Evolutionary conservation across 352 stramenopile species (phyloP), one percentile per base, ranked within the genome.

Genomic region (Thraustotheca clavata): DNA sequence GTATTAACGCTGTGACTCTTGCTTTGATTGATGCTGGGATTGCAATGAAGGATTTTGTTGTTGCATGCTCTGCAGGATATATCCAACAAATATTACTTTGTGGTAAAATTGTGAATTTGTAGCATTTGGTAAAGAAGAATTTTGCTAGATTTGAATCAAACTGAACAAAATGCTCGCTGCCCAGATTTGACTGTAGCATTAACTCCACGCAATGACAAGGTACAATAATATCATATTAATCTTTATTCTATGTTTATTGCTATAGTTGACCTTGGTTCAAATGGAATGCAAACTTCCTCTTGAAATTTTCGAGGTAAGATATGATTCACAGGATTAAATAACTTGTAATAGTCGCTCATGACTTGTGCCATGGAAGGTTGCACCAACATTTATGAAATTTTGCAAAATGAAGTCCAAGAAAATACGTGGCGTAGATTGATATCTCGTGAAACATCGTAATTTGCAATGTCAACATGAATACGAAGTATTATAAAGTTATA

Each of bases 1-100:
- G 81, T 48, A 91, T 96, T 69, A 97, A 97, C 67, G 90, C 89
- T 20, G 86, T 94, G 33, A 91, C 86, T 20, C 72, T 96, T 59
- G 90, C 90, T 54, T 74, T 97, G 0, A 89, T 96, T 36, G 88
- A 97, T 61, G 90, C 90, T 0, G 90, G 90, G 32, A 95, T 97
- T 49, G 86, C 89, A 36, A 86, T 97, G 69, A 83, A 89, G 40
- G 90, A 97, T 70, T 94, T 96, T 71, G 87, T 97, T 14, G 86
- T 95, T 36, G 84, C 83, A 6, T 95, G 75, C 18, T 95, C 84
- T 18, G 88, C 88, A 1, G 90, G 89, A 4, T 95, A 96, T 54
- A 68, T 97, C 54, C 89, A 97, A 69, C 83, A 94, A 62, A 91
- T 83, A 14, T 79, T 90, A 67, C 76, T 96, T 12, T 91, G 83